Evolutionary conservation across 108 stramenopile genomes (phyloP).

Genomic region (Chaetoceros tenuissimus): DNA sequence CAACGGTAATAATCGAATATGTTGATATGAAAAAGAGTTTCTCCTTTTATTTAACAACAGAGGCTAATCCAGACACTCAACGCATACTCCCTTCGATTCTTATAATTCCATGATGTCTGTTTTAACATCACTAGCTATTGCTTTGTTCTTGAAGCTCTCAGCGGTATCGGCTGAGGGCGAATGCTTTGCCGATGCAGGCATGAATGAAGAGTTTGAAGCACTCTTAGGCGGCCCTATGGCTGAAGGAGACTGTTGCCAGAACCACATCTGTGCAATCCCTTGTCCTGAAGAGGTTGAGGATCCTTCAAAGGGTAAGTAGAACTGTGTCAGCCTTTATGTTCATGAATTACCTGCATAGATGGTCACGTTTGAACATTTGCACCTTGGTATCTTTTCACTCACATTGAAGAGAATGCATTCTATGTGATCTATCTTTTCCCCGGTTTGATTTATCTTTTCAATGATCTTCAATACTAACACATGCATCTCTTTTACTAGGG

Average conservation of each 20-base stretch:
- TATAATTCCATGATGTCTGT: too few species aligned
- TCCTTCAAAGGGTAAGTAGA: conserved; percentile 26
- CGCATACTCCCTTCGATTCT: too few species aligned
- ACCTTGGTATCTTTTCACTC: background rate
- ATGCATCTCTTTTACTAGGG: too few species aligned
- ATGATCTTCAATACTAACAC: too few species aligned
- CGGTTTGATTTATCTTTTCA: background rate
- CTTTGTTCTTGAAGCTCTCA: too few species aligned
- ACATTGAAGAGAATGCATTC: background rate
- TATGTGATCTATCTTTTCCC: background rate
- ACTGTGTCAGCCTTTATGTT: background rate
- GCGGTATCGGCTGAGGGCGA: conserved; percentile 2
- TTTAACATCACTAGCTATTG: too few species aligned
- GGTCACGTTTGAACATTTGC: background rate
- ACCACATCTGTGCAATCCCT: conserved; percentile 36
- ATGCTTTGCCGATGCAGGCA: background rate
- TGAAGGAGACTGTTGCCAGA: conserved; percentile 44
- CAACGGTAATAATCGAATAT: too few species aligned
- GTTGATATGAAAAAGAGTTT: too few species aligned
- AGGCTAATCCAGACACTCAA: too few species aligned
- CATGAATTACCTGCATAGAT: too few species aligned
- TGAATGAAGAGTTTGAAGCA: background rate
- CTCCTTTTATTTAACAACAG: too few species aligned
- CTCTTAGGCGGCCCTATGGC: background rate
- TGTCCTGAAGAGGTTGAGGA: conserved; percentile 30